Base-by-base conservation (phyloP, 495 filamentous ascomycete species). In the Aspergillus kassunensis region DNA sequence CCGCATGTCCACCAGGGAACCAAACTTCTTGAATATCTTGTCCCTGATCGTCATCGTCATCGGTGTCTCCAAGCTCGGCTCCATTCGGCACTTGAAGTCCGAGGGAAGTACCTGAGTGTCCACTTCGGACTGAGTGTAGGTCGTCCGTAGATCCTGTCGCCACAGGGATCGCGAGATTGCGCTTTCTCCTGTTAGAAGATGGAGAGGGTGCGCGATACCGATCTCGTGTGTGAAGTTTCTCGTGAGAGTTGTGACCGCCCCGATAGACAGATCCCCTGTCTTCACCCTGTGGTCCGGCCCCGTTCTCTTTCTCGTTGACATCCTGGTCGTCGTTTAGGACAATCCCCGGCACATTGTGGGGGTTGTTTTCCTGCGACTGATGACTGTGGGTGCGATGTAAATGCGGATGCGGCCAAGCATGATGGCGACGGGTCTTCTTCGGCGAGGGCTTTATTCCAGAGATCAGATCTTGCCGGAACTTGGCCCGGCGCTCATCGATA, bases 1-100 rank as follows among this genome's bases (percentile, higher is more conserved):
- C 90, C 9, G 80, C 89, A 59, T 95, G 90, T 29, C 84, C 82
- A 33, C 89, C 89, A 0, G 87, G 77, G 62, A 93, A 95, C 89
- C 89, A 93, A 9, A 91, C 74, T 54, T 91, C 88, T 58, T 88
- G 82, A 49, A 93, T 85, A 58, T 92, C 86, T 55, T 91, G 87
- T 18, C 61, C 66, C 0, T 78, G 75, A 29, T 84, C 84, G 19
- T 77, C 67, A 3, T 75, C 66, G n/a, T 55, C 55, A 15, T 53
- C 31, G 0, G 18, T n/a, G 12, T 41, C 44, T n/a, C 27, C 21
- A 7, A 20, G 19, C 24, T 35, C 56, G 57, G 8, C n/a, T n/a
- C n/a, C n/a, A n/a, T n/a, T 19, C 16, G 70, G 67, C 2, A 71
- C 57, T 8, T 62, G 65, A n/a, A n/a, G n/a, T n/a, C n/a, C n/a